Evolutionary conservation across 2,329 filamentous ascomycete genomes (phyloP).

Genomic region (Aureobasidium mangrovei): DNA sequence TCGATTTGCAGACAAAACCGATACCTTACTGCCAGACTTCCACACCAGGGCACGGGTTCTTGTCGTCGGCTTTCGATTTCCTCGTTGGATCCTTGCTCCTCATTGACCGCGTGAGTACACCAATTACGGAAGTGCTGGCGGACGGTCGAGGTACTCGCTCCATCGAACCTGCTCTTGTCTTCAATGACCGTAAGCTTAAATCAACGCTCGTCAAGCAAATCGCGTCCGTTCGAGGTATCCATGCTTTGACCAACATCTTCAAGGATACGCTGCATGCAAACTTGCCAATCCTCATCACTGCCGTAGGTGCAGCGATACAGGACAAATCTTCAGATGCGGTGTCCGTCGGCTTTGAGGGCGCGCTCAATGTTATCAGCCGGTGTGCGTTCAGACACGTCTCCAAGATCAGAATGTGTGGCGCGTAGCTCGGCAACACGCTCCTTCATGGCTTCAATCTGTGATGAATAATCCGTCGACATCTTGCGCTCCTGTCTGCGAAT

Average conservation of each 20-base stretch:
- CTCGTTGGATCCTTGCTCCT: slow-evolving; percentile 11
- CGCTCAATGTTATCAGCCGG: not conserved
- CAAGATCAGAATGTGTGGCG: no score
- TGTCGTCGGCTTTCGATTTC: not conserved
- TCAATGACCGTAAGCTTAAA: slow-evolving; percentile 36
- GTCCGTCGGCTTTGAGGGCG: not conserved
- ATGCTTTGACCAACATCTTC: not conserved
- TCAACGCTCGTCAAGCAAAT: slow-evolving; percentile 30
- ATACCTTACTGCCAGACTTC: not conserved
- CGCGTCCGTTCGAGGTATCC: slow-evolving; percentile 19
- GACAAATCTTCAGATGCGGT: slow-evolving; percentile 17
- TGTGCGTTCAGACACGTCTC: not conserved
- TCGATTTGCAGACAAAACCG: slow-evolving; percentile 1
- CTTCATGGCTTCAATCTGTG: no score
- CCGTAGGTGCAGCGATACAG: slow-evolving; percentile 18
- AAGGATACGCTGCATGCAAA: slow-evolving; percentile 13
- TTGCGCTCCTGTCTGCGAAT: no score
- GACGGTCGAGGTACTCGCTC: slow-evolving; percentile 11
- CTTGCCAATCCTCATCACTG: slow-evolving; percentile 15
- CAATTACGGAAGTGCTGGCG: slow-evolving; percentile 16
- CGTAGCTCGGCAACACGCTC: no score
- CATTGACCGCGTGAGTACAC: not conserved
- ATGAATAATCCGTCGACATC: no score
- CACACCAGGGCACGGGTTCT: not conserved
- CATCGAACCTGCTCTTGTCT: slow-evolving; percentile 14